phyloP scores from a whole-genome alignment of 768 basidiomycete genomes.

The Boletus tomentosulus region DNA sequence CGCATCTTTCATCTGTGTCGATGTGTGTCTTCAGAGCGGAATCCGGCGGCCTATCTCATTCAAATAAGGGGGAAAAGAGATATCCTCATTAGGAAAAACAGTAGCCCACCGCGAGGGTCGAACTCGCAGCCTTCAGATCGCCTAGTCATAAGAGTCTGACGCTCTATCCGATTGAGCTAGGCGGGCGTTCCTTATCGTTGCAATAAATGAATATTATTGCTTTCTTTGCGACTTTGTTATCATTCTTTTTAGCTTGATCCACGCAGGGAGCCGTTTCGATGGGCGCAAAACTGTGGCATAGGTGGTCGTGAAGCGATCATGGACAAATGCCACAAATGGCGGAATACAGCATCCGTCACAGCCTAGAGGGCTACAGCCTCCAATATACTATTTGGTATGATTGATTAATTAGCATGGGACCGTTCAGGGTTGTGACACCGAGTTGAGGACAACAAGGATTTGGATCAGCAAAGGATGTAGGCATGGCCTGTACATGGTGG shows the following conservation, averaged over 20 bases:
- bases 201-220: background rate
- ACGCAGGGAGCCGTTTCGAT: background rate
- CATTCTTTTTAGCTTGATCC: too few relatives aligned
- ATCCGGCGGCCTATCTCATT: too few relatives aligned
- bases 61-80: background rate
- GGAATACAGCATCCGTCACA: conserved; percentile 15
- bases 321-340: conserved; percentile 5
- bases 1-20: background rate
- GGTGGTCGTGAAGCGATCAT: conserved; percentile 7
- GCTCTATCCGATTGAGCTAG: conserved; percentile 69
- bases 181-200: conserved; percentile 35
- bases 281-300: conserved; percentile 27
- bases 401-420: conserved; percentile 15
- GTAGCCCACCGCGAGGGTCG: conserved; percentile 62
- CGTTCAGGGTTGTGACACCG: conserved; percentile 16
- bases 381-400: conserved; percentile 2
- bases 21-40: background rate
- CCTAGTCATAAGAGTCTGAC: conserved; percentile 55
- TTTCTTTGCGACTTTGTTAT: background rate
- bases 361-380: conserved; percentile 11
- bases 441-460: conserved; percentile 1
- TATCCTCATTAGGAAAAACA: conserved; percentile 13
- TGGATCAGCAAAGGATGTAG: background rate
- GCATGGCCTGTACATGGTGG: conserved; percentile 1
- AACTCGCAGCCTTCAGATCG: conserved; percentile 61